A percentile compares a stretch with the other conserved stretches of the same genome.
These are phyloP conservation scores for Trypanosoma platydactyli DNA, from an alignment of 208 protist genomes.

Conservation along the genomic window DNA sequence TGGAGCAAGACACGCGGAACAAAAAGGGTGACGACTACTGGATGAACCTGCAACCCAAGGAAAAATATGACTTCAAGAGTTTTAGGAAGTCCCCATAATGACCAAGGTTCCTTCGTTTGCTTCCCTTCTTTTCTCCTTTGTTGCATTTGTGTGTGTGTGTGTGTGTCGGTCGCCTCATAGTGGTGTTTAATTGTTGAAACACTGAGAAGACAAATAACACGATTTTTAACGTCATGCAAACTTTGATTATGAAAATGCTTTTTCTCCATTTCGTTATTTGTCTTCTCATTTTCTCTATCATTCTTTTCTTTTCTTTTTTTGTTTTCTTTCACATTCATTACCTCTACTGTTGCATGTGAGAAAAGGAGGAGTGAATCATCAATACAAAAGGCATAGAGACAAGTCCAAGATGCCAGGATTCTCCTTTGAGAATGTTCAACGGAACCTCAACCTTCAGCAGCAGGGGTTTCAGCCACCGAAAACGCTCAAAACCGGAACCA, in stretches of 20 bases:
- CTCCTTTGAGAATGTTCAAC: slow-evolving; percentile 91
- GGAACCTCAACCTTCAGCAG: slow-evolving; percentile 88
- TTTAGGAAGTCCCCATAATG: slow-evolving; percentile 76
- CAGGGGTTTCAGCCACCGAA: slow-evolving; percentile 70
- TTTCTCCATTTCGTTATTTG: too few relatives aligned
- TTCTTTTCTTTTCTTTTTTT: background rate
- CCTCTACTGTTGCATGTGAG: background rate
- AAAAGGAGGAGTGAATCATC: slow-evolving; percentile 21
- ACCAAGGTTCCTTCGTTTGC: slow-evolving; percentile 11
- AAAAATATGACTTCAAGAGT: slow-evolving; percentile 91
- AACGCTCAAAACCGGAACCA: slow-evolving; percentile 99
- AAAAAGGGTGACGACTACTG: slow-evolving; percentile 93
- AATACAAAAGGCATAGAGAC: slow-evolving; percentile 3
- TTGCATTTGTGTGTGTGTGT: background rate
- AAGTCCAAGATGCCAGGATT: slow-evolving; percentile 81
- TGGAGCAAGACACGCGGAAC: slow-evolving; percentile 73
- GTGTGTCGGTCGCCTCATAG: background rate
- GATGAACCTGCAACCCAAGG: slow-evolving; percentile 90
- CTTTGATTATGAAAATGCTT: too few relatives aligned
- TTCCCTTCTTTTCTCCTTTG: slow-evolving; percentile 11
- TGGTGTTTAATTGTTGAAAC: too few relatives aligned
- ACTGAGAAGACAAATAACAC: background rate
- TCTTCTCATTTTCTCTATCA: background rate
- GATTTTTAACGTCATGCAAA: background rate
- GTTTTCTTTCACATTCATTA: background rate